phyloP scores from a whole-genome alignment of 805 yeast species.

The Cyberlindnera sargentensis region DNA sequence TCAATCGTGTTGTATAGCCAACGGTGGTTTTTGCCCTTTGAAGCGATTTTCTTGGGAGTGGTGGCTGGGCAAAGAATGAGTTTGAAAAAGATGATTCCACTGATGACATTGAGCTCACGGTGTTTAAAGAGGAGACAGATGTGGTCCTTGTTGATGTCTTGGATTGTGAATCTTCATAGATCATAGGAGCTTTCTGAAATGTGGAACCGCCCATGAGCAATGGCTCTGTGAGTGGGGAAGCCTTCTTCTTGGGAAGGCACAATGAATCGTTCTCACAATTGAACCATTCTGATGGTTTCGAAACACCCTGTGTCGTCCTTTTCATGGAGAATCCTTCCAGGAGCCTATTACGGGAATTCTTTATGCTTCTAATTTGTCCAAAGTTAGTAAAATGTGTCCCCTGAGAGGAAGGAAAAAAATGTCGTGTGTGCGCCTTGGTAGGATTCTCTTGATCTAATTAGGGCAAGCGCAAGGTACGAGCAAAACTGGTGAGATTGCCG shows the following conservation, averaged over 20 bases:
- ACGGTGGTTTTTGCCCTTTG: conserved; percentile 18
- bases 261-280: background rate
- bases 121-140: conserved; percentile 18
- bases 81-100: conserved; percentile 8
- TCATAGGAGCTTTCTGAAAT: conserved; percentile 1
- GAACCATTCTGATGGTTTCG: background rate
- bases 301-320: background rate
- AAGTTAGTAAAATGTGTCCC: conserved; percentile 2
- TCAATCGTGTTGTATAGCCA: conserved; percentile 6
- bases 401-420: background rate
- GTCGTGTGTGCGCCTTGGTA: conserved; percentile 1
- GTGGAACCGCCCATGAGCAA: background rate
- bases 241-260: background rate
- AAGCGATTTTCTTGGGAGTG: conserved; percentile 7
- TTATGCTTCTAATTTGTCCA: conserved; percentile 1
- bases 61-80: conserved; percentile 5
- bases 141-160: conserved; percentile 12
- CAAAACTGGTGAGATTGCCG: background rate
- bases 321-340: background rate
- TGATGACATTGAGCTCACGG: conserved; percentile 20
- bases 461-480: background rate
- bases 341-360: background rate
- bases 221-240: background rate
- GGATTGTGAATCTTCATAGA: conserved; percentile 3
- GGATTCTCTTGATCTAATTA: conserved; percentile 4